Base-by-base conservation (phyloP, 148 eudicot genomes). In the Chenopodium berlandieri region DNA sequence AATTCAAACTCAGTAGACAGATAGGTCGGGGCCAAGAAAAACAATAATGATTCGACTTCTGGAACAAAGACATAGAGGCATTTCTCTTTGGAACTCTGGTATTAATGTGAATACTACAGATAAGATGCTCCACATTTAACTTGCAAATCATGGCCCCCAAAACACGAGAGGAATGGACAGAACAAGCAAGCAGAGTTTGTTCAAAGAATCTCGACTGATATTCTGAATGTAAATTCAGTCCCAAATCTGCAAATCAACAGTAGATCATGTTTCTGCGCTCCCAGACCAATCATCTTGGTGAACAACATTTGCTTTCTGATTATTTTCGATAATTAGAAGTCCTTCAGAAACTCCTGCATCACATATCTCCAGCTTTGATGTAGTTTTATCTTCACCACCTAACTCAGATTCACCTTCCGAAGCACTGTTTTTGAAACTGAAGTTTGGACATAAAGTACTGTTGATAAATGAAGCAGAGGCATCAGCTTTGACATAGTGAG, bases 331-430 rank as follows among this genome's bases (percentile, higher is more conserved):
- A 37, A 87, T 71, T 78, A 96, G 50, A 16, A 90, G 77, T 72
- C 98, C 98, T 88, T 91, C 95, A 64, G 85, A 79, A 76, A 89
- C 88, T 85, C 98, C 87, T 31, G 68, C 85, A 78, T 96, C 98
- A 83, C 67, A 74, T 68, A 95, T 88, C 85, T 84, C 78, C 84
- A 94, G 76, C 40, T 25, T 69, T 13, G 87, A 70, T 79, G 80
- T 23, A 40, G 80, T 30, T 77, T 34, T 73, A 14, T 56, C 37
- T 56, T 81, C 69, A 40, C 7, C 68, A 22, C 62, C 82, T 52
- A 80, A 75, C 46, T 85, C 84, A 25, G 91, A 83, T 68, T 78
- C 81, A 4, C 48, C 73, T 82, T 72, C 84, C 8, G 27, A 25
- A 31, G 65, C 54, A 47, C 52, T 30, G 65, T 78, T 84, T 87